Conservation (phyloP, 2,329 filamentous ascomycete genomes). For the Pseudogymnoascus sp. region DNA sequence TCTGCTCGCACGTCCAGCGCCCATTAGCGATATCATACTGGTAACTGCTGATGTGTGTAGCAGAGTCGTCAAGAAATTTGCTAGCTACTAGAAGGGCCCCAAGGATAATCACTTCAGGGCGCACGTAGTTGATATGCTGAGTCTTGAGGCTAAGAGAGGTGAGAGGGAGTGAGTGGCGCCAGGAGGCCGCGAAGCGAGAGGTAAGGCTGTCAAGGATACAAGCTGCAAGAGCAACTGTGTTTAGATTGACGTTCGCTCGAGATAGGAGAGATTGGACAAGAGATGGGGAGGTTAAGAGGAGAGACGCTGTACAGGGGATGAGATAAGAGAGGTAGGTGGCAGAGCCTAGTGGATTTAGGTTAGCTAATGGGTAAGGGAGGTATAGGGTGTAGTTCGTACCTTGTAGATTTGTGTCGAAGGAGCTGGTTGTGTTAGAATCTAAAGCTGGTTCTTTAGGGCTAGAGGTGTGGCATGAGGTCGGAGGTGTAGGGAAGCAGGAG, state of each 20-base stretch:
- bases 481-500: conserved; percentile 61
- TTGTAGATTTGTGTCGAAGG: conserved; percentile 20
- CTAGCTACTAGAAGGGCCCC: conserved; percentile 54
- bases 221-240: conserved; percentile 57
- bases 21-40: conserved; percentile 45
- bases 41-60: conserved; percentile 48
- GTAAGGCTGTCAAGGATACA: conserved; percentile 60
- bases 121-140: conserved; percentile 53
- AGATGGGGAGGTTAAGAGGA: conserved; percentile 49
- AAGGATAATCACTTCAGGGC: conserved; percentile 56
- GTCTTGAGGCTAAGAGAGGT: conserved; percentile 16
- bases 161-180: conserved; percentile 53
- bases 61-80: conserved; percentile 57
- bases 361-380: conserved; percentile 26
- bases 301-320: conserved; percentile 55
- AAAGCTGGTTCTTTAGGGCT: conserved; percentile 16
- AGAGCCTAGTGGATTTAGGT: conserved; percentile 36
- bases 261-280: conserved; percentile 54
- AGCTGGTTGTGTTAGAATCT: conserved; percentile 17
- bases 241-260: conserved; percentile 50
- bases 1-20: conserved; percentile 53
- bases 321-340: conserved; percentile 60
- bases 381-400: conserved; percentile 18
- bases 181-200: conserved; percentile 53
- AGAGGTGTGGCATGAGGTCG: conserved; percentile 37